Conservation (phyloP, 257 asterid species). For the Handroanthus guayacan region DNA sequence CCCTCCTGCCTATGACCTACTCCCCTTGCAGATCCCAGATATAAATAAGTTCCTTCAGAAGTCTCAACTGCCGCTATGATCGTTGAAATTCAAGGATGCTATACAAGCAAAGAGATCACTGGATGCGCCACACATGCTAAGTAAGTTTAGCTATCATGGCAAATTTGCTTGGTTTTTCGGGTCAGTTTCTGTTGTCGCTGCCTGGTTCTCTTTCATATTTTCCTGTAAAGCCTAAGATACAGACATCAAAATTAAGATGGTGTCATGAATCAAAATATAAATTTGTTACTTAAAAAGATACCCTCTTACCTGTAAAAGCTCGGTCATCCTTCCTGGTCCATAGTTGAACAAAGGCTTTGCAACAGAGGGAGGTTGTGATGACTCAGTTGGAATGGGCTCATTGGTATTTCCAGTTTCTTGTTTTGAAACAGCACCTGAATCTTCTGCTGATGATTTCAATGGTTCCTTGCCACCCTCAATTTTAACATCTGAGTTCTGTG, state of each 20-base stretch:
- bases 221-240: slow-evolving; percentile 80
- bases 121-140: neutral
- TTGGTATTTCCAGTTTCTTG: slow-evolving; percentile 43
- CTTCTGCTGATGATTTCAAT: slow-evolving; percentile 48
- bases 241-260: slow-evolving; percentile 30
- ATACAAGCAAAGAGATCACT: slow-evolving; percentile 29
- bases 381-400: slow-evolving; percentile 40
- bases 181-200: too few relatives aligned
- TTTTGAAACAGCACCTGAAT: slow-evolving; percentile 39
- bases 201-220: slow-evolving; percentile 59
- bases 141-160: slow-evolving; percentile 28
- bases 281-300: neutral
- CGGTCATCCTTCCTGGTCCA: slow-evolving; percentile 88
- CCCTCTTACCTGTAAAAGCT: slow-evolving; percentile 76
- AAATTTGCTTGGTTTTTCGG: slow-evolving; percentile 31
- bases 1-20: too few relatives aligned
- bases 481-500: slow-evolving; percentile 52
- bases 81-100: slow-evolving; percentile 14
- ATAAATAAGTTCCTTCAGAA: neutral
- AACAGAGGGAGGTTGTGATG: slow-evolving; percentile 46
- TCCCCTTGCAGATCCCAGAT: neutral
- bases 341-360: slow-evolving; percentile 51
- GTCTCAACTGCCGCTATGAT: neutral
- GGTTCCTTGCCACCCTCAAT: slow-evolving; percentile 44
- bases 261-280: neutral